Base-by-base conservation (phyloP, 371 early-diverging fungal species). In the Saksenaea oblongispora region DNA sequence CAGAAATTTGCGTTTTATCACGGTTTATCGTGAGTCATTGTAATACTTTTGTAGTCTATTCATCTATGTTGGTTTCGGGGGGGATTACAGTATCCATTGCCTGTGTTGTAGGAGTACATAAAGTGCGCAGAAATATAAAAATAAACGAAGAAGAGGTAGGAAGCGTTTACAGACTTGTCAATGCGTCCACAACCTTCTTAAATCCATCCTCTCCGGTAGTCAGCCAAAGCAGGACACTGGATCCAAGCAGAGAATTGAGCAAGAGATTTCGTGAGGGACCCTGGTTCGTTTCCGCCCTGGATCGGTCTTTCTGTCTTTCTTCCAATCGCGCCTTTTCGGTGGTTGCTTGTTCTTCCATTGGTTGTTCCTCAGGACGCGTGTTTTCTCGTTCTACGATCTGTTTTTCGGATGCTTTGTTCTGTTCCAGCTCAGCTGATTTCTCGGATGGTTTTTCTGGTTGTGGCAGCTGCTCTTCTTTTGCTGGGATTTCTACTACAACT, bases 31-130 rank as follows among this genome's bases (percentile, higher is more conserved):
- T 10, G 24, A 22, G 7, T 11, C 17, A 10, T 22, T 47, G 51
- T 47, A 47, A 47, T 47, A 47, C 51, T 17, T 39, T 31, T 42
- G 59, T 28, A 58, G 58, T 31, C 26, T 58, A 26, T 37, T 58
- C 31, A 28, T 56, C 34, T 26, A 17, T 56, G 56, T 56, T 56
- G 34, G 10, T 56, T 17, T 24, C 26, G 24, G 5, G 36, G n/a
- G 31, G 41, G 36, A 36, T 41, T n/a, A 34, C 55, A 41, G 42
- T 1, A 41, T 17, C 9, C 31, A 31, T n/a, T 47, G 51, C 22
- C 51, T 47, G 22, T 18, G 26, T 47, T 22, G 17, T 47, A 22
- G 27, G 24, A 22, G 51, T 47, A 22, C 51, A 47, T 47, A 47
- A 47, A 47, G 22, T 47, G 22, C 22, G n/a, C 10, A 22, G 22